These are phyloP conservation scores for Cnidoscolus chayamansa DNA, from an alignment of 441 rosid genomes.

Conservation along the genomic window DNA sequence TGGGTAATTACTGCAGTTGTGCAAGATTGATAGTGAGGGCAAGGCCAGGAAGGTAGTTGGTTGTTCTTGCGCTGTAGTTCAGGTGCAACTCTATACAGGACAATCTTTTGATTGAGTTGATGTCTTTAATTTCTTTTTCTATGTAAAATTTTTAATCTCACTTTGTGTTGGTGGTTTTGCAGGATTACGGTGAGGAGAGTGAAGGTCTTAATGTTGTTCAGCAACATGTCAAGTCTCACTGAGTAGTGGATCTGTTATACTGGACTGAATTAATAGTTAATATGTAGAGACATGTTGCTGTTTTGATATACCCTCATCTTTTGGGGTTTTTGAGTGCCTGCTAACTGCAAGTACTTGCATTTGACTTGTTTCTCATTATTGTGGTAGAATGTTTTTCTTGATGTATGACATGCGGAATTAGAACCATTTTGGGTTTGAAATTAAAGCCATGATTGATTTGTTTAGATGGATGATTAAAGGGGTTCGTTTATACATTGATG, in stretches of 20 bases:
- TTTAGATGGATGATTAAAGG: neutral
- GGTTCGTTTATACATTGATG: neutral
- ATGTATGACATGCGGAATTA: neutral
- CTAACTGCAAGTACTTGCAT: neutral
- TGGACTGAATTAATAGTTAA: neutral
- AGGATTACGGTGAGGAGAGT: conserved; percentile 52
- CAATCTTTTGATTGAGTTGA: neutral
- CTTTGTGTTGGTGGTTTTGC: neutral
- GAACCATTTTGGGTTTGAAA: neutral
- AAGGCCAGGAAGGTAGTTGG: conserved; percentile 60
- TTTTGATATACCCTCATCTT: neutral
- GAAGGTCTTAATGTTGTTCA: conserved; percentile 43
- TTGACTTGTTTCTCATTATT: neutral
- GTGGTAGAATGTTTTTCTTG: neutral
- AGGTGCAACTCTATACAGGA: conserved; percentile 27
- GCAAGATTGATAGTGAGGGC: conserved; percentile 58
- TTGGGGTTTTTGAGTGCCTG: conserved; percentile 7
- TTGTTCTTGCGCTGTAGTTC: conserved; percentile 52
- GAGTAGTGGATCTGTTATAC: conserved; percentile 5
- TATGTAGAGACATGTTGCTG: neutral
- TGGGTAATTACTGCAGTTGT: conserved; percentile 32
- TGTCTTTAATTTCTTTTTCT: neutral
- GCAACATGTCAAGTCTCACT: conserved; percentile 44
- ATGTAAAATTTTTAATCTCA: neutral
- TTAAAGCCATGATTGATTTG: neutral